phyloP scores from a whole-genome alignment of 176 grass and related monocot species.

The Phoenix roebelenii region DNA sequence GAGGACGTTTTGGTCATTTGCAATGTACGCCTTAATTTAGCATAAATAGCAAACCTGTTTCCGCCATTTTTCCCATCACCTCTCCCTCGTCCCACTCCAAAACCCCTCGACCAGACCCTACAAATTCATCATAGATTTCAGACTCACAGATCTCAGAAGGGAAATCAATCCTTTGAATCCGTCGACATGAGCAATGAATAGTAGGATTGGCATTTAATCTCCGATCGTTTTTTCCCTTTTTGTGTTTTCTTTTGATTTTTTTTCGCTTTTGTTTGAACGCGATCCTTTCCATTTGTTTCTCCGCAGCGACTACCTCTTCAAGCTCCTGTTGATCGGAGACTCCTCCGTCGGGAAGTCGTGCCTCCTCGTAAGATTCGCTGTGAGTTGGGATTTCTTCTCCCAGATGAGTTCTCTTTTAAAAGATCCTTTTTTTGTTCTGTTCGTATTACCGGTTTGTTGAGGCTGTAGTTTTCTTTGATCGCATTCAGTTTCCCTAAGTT shows the following conservation, averaged over 20 bases:
- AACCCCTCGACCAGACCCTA: too few species aligned
- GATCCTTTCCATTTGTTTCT: neutral
- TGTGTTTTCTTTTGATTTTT: neutral
- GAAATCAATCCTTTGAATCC: neutral
- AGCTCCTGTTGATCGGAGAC: conserved; percentile 96
- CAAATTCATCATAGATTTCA: too few species aligned
- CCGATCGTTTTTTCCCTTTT: neutral
- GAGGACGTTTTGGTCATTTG: too few species aligned
- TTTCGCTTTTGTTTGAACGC: neutral
- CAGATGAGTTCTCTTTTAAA: neutral
- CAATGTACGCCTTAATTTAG: too few species aligned
- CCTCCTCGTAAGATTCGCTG: conserved; percentile 81
- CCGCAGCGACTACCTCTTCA: conserved; percentile 94
- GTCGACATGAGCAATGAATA: conserved; percentile 46
- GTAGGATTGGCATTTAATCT: conserved; percentile 10
- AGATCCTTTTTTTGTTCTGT: neutral
- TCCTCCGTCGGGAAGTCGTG: conserved; percentile 95
- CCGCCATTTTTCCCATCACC: too few species aligned
- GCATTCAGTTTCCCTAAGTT: too few species aligned
- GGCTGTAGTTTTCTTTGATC: too few species aligned
- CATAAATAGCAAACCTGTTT: too few species aligned
- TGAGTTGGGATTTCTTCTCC: conserved; percentile 17
- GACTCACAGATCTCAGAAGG: too few species aligned
- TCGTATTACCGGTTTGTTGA: neutral
- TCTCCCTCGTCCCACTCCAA: too few species aligned